Percentiles rank a stretch among this genome's conserved stretches.
Conservation (phyloP, 768 basidiomycete species). For the Pluteus cervinus region DNA sequence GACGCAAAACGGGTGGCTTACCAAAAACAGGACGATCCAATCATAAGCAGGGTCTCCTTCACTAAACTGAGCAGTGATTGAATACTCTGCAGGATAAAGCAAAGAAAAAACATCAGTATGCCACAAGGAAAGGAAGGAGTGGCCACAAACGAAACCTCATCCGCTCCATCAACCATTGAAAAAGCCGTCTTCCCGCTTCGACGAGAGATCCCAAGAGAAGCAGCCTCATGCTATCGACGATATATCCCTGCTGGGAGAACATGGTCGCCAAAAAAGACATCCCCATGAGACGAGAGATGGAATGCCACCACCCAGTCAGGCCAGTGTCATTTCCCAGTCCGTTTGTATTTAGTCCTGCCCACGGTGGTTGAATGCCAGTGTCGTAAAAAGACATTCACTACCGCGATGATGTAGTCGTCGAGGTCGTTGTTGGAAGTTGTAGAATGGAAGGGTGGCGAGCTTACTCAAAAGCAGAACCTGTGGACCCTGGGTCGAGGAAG, state of each 20-base stretch:
- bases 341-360: background rate
- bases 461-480: no score
- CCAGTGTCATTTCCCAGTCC: background rate
- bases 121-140: background rate
- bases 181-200: conserved; percentile 30
- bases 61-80: conserved; percentile 38
- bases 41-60: conserved; percentile 44
- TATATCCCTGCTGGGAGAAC: conserved; percentile 12
- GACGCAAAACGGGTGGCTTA: conserved; percentile 12
- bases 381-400: no score
- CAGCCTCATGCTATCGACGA: conserved; percentile 22
- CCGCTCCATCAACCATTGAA: conserved; percentile 24
- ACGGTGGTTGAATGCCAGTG: no score
- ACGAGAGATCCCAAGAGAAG: conserved; percentile 29
- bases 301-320: background rate
- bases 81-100: conserved; percentile 25
- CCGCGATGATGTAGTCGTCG: no score
- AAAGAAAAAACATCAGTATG: background rate
- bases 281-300: conserved; percentile 25
- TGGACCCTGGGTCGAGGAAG: no score
- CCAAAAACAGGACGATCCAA: conserved; percentile 41
- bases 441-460: no score
- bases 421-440: no score
- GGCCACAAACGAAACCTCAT: conserved; percentile 30
- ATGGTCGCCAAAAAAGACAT: conserved; percentile 29